Conservation (phyloP, 345 rosid genomes). For the Mercurialis annua region DNA sequence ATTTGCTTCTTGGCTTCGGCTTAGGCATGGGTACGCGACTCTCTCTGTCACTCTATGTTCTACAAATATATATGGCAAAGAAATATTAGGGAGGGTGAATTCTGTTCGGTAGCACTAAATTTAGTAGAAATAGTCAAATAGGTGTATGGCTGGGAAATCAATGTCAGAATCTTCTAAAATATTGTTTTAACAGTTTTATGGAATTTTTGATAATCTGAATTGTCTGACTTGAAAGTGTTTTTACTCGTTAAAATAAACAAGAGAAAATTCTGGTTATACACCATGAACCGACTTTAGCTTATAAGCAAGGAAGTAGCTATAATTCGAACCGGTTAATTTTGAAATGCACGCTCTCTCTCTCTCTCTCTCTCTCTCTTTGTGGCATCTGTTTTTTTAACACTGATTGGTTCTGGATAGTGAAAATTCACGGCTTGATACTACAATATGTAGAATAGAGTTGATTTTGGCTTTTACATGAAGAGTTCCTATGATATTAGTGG, state of each 20-base stretch:
- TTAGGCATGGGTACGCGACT: conserved; percentile 70
- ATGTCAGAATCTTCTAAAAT: background rate
- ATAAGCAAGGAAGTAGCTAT: background rate
- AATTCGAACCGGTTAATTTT: background rate
- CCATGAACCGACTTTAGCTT: background rate
- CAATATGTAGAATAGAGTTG: background rate
- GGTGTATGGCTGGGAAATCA: background rate
- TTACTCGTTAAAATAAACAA: background rate
- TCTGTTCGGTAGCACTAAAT: background rate
- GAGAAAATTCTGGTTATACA: background rate
- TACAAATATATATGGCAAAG: background rate
- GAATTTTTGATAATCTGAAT: background rate
- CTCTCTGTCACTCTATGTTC: background rate
- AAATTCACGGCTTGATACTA: background rate
- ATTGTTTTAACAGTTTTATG: background rate
- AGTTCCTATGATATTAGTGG: background rate
- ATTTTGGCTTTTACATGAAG: background rate
- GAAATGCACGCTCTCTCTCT: too few species aligned
- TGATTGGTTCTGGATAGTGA: background rate
- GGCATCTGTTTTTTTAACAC: too few species aligned
- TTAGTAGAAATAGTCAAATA: background rate
- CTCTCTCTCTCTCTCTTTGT: too few species aligned
- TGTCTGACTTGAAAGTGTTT: background rate
- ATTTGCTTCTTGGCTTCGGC: conserved; percentile 96
- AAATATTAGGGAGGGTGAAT: background rate